Base-by-base conservation (phyloP, 352 stramenopile species). In the Pythium phragmitis region DNA sequence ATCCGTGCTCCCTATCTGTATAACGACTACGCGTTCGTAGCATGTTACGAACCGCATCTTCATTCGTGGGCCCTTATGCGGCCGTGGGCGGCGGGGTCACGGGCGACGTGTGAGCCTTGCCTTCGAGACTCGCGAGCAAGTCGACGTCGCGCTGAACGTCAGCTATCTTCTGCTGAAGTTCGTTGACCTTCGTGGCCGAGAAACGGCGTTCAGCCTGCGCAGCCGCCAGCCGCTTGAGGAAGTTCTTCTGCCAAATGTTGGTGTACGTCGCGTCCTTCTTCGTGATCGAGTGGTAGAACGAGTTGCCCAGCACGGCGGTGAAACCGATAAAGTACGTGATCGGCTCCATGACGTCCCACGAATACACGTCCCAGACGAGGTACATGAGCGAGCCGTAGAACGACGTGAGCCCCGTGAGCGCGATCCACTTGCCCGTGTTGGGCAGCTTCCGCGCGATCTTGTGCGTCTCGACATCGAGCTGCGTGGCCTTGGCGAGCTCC, bases 321-420 rank as follows among this genome's bases (percentile, higher is more conserved):
- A 95, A 95, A 54, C 85, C 83, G 70, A 96, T 91, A 65, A 95
- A 95, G 71, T 96, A 96, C 67, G 87, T 93, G 60, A 96, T 92
- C 21, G 87, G 87, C 67, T 96, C 87, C 87, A 96, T 96, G 52
- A 96, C 80, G 61, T 96, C 87, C 87, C 87, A 96, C 55, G 85
- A 94, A 63, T 94, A 94, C 34, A 94, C 85, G 41, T 94, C 80
- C 85, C 85, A 94, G 47, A 94, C 85, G 23, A 78, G 77, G 70
- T 92, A 94, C 79, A 89, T 90, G 47, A 92, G 68, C 23, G 69
- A 65, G 19, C 79, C 76, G 69, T 93, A 93, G 66, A 93, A 83
- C 12, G 70, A 68, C 23, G 80, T 85, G 63, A 93, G 73, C 3
- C 76, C 77, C 23, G 77, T 81, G 30, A 90, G 69, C 26, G 67